Conservation (phyloP, 148 eudicot species). For the Pouteria glomerata region DNA sequence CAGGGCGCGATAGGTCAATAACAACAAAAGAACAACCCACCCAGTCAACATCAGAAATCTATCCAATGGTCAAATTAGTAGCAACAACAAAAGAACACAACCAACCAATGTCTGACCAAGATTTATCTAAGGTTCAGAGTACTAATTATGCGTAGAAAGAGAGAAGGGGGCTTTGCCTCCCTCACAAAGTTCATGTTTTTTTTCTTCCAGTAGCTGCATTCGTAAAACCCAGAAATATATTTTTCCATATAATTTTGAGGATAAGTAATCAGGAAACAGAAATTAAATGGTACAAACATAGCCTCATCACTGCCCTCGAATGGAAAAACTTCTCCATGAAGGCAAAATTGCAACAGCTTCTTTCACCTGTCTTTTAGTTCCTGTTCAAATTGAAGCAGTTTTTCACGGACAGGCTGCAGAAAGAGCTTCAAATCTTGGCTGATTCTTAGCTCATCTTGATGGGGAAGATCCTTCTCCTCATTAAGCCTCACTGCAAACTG, state of each 20-base stretch:
- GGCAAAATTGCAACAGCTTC: not conserved
- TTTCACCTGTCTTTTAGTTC: conserved; percentile 77
- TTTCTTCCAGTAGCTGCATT: no score
- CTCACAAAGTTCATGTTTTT: no score
- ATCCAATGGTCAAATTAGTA: no score
- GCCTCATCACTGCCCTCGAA: not conserved
- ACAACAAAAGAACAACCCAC: no score
- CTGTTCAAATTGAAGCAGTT: conserved; percentile 62
- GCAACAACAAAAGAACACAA: no score
- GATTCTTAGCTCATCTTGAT: conserved; percentile 51
- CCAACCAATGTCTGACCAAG: no score
- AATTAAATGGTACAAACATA: not conserved
- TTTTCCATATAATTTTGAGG: not conserved
- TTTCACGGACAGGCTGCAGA: conserved; percentile 69
- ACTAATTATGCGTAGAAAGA: no score
- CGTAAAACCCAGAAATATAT: not conserved
- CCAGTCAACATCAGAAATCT: no score
- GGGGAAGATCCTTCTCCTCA: conserved; percentile 64
- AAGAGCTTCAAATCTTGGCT: conserved; percentile 62
- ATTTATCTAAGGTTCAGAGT: no score
- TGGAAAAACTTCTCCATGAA: not conserved
- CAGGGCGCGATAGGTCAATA: no score
- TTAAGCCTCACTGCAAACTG: conserved; percentile 64
- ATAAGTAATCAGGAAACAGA: not conserved
- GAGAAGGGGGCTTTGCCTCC: not conserved